Conservation (phyloP, 1,284 basidiomycete genomes). For the Austroboletus niveus region DNA sequence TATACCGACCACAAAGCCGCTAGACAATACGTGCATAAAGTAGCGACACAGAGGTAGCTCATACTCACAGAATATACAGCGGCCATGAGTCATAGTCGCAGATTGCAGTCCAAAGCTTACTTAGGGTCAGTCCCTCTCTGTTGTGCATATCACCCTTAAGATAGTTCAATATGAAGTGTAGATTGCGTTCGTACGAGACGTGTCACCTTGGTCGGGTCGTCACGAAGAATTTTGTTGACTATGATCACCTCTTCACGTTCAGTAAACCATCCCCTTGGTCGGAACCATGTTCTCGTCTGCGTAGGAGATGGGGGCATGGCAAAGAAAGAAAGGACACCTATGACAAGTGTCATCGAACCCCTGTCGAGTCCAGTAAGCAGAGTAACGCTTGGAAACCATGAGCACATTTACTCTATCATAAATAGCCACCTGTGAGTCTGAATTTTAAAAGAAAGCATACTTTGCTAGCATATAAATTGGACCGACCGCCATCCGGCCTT, state of each 20-base stretch:
- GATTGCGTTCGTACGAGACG: not conserved
- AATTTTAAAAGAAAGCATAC: not conserved
- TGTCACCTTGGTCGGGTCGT: conserved; percentile 61
- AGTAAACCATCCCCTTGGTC: conserved; percentile 70
- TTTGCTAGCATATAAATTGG: not conserved
- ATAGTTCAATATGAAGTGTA: not conserved
- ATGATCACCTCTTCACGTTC: conserved; percentile 53
- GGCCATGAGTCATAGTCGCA: conserved; percentile 71
- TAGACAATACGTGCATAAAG: conserved; percentile 6
- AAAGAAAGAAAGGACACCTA: conserved; percentile 63
- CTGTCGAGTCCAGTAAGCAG: conserved; percentile 20
- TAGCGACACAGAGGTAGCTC: not conserved
- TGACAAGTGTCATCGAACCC: conserved; percentile 47
- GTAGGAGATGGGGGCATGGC: conserved; percentile 68
- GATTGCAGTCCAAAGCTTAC: conserved; percentile 54
- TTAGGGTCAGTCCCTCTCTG: conserved; percentile 57
- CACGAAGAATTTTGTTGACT: conserved; percentile 56
- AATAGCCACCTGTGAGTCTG: conserved; percentile 15
- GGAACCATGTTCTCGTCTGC: conserved; percentile 64
- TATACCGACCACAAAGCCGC: conserved; percentile 47
- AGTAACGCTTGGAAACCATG: conserved; percentile 8
- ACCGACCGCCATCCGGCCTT: conserved; percentile 56
- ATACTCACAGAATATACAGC: conserved; percentile 51
- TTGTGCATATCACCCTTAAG: conserved; percentile 70
- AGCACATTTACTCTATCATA: conserved; percentile 14